These are phyloP conservation scores for Volvox carteri DNA, from an alignment of 163 green algal genomes.

Conservation along the genomic window DNA sequence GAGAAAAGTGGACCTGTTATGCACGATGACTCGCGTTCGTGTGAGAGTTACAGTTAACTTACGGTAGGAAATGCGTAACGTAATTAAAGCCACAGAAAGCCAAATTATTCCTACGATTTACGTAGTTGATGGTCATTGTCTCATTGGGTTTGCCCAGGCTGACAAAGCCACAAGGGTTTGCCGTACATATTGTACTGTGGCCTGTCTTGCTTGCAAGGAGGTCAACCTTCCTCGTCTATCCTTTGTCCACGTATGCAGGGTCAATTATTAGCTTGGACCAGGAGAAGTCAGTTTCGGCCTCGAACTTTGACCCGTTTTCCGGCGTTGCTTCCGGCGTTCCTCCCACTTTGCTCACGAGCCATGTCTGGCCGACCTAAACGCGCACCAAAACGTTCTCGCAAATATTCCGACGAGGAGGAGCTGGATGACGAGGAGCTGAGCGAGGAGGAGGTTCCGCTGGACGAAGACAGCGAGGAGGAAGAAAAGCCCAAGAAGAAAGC, in stretches of 20 bases:
- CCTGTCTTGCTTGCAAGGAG: no score
- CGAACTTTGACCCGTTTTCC: background rate
- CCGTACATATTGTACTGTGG: background rate
- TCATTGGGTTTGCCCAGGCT: no score
- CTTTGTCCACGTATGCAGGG: background rate
- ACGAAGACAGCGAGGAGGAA: constrained; percentile 15
- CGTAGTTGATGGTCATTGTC: no score
- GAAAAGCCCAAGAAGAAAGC: constrained; percentile 51
- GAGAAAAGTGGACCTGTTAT: background rate
- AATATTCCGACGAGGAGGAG: constrained; percentile 32
- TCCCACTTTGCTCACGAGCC: background rate
- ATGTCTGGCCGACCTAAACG: constrained; percentile 21
- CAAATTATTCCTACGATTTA: no score
- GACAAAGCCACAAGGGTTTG: background rate
- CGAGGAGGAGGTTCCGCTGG: constrained; percentile 40
- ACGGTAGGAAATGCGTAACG: no score
- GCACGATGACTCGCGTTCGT: no score
- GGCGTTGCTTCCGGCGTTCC: constrained; percentile 22
- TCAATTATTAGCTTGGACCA: background rate
- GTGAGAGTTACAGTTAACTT: no score
- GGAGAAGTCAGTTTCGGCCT: background rate
- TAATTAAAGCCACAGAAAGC: no score
- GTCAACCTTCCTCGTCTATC: no score
- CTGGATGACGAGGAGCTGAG: constrained; percentile 9
- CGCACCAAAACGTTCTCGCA: constrained; percentile 28